These are phyloP conservation scores for Alisma plantagoaquatica DNA, from an alignment of 106 monocot genomes.

Conservation along the genomic window DNA sequence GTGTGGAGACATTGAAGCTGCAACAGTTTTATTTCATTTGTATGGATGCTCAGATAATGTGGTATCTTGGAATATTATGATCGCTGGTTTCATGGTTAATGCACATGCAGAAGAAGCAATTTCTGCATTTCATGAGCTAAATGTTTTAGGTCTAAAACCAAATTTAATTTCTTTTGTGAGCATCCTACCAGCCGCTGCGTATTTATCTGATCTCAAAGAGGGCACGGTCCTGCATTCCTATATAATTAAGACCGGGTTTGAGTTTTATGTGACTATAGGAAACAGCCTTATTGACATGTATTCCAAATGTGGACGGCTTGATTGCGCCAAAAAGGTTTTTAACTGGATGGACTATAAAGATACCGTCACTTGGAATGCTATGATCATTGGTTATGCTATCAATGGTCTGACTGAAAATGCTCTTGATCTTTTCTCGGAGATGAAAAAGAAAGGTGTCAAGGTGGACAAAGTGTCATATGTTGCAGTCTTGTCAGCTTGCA, in stretches of 20 bases:
- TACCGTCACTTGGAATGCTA: conserved; percentile 48
- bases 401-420: conserved; percentile 45
- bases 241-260: conserved; percentile 37
- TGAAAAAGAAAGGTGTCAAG: conserved; percentile 20
- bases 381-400: conserved; percentile 57
- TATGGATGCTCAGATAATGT: conserved; percentile 17
- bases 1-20: conserved; percentile 30
- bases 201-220: conserved; percentile 32
- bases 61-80: conserved; percentile 75
- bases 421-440: conserved; percentile 35
- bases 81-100: conserved; percentile 58
- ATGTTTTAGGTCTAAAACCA: conserved; percentile 31
- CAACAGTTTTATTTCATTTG: conserved; percentile 32
- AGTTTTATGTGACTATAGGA: conserved; percentile 25
- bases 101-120: conserved; percentile 40
- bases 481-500: conserved; percentile 59
- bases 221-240: conserved; percentile 59
- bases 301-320: conserved; percentile 64
- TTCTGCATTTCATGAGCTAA: conserved; percentile 34
- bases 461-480: conserved; percentile 44
- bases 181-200: conserved; percentile 46
- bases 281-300: conserved; percentile 85
- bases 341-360: conserved; percentile 43
- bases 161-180: conserved; percentile 50
- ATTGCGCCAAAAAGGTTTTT: conserved; percentile 39